Conservation (phyloP, 768 basidiomycete genomes). For the Lentinus tigrinus region DNA sequence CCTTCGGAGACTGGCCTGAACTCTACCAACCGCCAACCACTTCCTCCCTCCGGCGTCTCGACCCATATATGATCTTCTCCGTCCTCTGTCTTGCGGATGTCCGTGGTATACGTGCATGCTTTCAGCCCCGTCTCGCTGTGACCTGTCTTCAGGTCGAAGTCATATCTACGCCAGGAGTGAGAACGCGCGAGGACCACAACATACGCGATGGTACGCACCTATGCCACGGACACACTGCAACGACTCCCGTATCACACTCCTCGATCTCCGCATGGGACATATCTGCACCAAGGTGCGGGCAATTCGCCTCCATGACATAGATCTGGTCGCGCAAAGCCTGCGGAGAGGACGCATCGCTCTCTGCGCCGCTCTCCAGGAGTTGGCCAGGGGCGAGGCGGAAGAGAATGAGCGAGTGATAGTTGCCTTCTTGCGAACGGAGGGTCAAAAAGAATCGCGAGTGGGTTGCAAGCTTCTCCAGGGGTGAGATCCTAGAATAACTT, state of each 20-base stretch:
- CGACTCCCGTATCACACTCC: constrained; percentile 53
- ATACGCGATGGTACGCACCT: constrained; percentile 35
- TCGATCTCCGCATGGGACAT: constrained; percentile 82
- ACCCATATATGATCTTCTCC: constrained; percentile 54
- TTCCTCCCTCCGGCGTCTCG: constrained; percentile 53
- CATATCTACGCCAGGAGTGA: constrained; percentile 47
- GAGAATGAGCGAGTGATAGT: constrained; percentile 61
- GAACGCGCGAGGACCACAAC: background rate
- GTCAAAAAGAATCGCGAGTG: constrained; percentile 63
- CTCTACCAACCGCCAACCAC: constrained; percentile 64
- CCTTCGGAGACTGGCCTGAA: constrained; percentile 74
- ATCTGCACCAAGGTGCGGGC: constrained; percentile 80
- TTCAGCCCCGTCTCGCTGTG: constrained; percentile 66
- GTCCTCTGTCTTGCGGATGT: constrained; percentile 40
- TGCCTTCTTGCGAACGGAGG: constrained; percentile 55
- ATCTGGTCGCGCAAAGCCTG: constrained; percentile 38
- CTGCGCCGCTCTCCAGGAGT: constrained; percentile 2
- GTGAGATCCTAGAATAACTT: constrained; percentile 39
- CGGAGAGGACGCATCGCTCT: background rate
- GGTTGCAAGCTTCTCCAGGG: constrained; percentile 43
- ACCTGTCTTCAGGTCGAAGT: constrained; percentile 70
- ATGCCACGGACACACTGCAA: constrained; percentile 79
- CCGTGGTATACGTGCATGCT: constrained; percentile 66
- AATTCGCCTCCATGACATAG: constrained; percentile 79
- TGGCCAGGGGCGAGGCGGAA: constrained; percentile 52